phyloP scores from a whole-genome alignment of 169 alveolate species.

The Cryptosporidium parvum region DNA sequence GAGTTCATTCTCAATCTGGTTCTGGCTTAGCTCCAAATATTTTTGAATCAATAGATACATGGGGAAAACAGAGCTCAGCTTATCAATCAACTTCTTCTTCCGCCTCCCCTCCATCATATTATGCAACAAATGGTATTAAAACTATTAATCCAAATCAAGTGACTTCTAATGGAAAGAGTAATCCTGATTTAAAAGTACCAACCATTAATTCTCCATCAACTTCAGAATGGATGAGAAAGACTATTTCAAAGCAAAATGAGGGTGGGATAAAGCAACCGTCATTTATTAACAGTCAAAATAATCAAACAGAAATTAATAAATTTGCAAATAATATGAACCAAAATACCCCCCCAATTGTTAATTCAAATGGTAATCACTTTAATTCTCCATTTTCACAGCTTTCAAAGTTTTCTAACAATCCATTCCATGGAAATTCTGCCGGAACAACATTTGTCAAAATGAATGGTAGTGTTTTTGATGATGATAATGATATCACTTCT shows the following conservation, averaged over 20 bases:
- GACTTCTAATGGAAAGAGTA: not conserved
- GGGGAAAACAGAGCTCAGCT: slow-evolving; percentile 28
- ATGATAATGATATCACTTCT: slow-evolving; percentile 53
- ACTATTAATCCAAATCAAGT: not conserved
- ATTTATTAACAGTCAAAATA: not conserved
- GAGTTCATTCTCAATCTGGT: slow-evolving; percentile 46
- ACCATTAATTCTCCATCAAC: slow-evolving; percentile 57
- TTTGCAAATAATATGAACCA: not conserved
- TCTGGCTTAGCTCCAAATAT: slow-evolving; percentile 63
- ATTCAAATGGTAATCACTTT: not conserved
- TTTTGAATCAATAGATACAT: slow-evolving; percentile 60
- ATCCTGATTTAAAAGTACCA: slow-evolving; percentile 45
- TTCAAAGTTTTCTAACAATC: slow-evolving; percentile 42
- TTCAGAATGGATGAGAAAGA: slow-evolving; percentile 73
- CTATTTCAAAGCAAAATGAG: slow-evolving; percentile 47
- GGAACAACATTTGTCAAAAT: slow-evolving; percentile 43
- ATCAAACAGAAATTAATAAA: not conserved
- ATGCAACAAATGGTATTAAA: not conserved
- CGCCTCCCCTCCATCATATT: not conserved
- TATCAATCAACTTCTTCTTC: not conserved
- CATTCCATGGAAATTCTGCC: slow-evolving; percentile 14
- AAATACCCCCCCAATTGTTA: not conserved
- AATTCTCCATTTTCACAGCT: slow-evolving; percentile 51
- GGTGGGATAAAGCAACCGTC: slow-evolving; percentile 6
- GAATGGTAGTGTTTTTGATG: slow-evolving; percentile 74